phyloP scores from a whole-genome alignment of 2,329 filamentous ascomycete genomes.

The Chrysoporthe puriensis region DNA sequence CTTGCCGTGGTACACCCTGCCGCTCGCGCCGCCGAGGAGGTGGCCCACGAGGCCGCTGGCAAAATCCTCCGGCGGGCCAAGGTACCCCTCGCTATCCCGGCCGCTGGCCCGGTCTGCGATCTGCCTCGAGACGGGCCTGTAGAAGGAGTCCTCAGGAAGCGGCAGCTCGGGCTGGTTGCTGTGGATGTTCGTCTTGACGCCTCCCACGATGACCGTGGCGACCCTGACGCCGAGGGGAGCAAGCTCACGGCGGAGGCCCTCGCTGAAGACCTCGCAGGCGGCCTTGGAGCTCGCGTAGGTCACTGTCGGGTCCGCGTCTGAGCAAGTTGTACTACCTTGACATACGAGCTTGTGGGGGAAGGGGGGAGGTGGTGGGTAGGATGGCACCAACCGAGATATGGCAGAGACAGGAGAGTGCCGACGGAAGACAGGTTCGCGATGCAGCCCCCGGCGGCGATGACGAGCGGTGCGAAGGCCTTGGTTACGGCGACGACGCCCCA shows the following conservation, averaged over 20 bases:
- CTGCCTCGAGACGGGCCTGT: slow-evolving; percentile 42
- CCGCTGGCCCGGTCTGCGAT: slow-evolving; percentile 12
- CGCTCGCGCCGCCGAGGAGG: slow-evolving; percentile 5
- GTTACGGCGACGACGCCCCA: slow-evolving; percentile 60
- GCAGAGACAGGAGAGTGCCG: slow-evolving; percentile 42
- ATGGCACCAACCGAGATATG: slow-evolving; percentile 8
- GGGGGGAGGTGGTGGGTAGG: slow-evolving; percentile 35
- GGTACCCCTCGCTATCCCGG: background rate
- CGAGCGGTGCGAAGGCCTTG: slow-evolving; percentile 52
- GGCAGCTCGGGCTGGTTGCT: slow-evolving; percentile 44
- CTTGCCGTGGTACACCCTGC: slow-evolving; percentile 12
- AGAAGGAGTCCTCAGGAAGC: slow-evolving; percentile 51
- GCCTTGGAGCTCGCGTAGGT: slow-evolving; percentile 51
- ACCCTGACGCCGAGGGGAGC: slow-evolving; percentile 58
- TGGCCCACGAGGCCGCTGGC: slow-evolving; percentile 3
- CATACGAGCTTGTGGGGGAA: slow-evolving; percentile 52
- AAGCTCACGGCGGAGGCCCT: slow-evolving; percentile 52
- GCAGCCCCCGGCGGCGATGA: slow-evolving; percentile 54
- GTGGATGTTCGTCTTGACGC: slow-evolving; percentile 52
- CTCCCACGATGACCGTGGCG: slow-evolving; percentile 60
- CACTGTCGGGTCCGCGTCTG: slow-evolving; percentile 57
- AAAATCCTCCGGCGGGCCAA: slow-evolving; percentile 3
- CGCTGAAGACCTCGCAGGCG: slow-evolving; percentile 15
- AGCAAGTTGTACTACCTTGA: slow-evolving; percentile 37
- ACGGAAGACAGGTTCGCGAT: slow-evolving; percentile 60